phyloP scores from a whole-genome alignment of 2,329 filamentous ascomycete species.

The Ilyonectria robusta region DNA sequence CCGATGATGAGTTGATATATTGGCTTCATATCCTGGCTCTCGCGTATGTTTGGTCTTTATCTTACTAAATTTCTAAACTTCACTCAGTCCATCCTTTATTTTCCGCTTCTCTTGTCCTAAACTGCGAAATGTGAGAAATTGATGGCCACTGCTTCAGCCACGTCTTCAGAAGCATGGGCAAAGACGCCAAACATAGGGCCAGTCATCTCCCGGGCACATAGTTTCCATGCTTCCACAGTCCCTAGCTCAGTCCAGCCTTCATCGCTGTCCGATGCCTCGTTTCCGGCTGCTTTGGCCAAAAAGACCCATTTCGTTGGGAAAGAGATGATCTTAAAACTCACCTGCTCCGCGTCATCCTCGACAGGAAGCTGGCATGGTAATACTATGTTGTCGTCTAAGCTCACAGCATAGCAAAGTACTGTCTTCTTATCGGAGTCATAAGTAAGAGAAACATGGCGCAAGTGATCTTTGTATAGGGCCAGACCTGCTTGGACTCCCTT shows the following conservation, averaged over 20 bases:
- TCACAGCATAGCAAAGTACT: slow-evolving; percentile 2
- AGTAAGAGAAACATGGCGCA: slow-evolving; percentile 22
- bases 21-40: too few relatives aligned
- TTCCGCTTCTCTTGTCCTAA: neutral
- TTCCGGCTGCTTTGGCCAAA: neutral
- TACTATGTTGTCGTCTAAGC: slow-evolving; percentile 11
- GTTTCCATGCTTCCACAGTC: slow-evolving; percentile 13
- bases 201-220: slow-evolving; percentile 22
- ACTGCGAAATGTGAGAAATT: neutral
- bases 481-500: slow-evolving; percentile 19
- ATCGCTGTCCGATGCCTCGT: neutral
- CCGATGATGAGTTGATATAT: too few relatives aligned
- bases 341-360: neutral
- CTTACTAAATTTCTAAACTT: too few relatives aligned
- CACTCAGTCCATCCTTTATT: neutral
- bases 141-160: neutral
- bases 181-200: slow-evolving; percentile 32
- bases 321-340: slow-evolving; percentile 19
- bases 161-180: neutral
- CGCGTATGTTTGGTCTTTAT: too few relatives aligned
- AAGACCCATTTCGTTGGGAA: slow-evolving; percentile 24
- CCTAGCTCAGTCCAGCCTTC: slow-evolving; percentile 26
- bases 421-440: slow-evolving; percentile 7
- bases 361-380: neutral
- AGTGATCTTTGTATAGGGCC: slow-evolving; percentile 31